Evolutionary conservation across 2,329 filamentous ascomycete species (phyloP).

Genomic region (Fusarium praegraminearum): DNA sequence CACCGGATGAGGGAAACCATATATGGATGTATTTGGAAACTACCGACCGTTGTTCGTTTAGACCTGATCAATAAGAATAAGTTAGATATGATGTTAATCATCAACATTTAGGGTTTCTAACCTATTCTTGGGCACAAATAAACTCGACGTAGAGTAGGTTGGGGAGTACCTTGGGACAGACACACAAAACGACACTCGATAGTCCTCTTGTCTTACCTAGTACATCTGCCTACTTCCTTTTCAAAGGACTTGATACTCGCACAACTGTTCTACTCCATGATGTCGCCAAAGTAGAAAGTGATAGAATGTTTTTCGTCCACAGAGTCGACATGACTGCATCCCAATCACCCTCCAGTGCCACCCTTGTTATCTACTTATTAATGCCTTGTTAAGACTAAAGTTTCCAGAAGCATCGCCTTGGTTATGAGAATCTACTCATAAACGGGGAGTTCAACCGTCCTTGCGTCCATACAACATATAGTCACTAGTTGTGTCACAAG

Average conservation of each 20-base stretch:
- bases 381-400: background rate
- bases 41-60: background rate
- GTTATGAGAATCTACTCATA: conserved; percentile 8
- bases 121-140: conserved; percentile 6
- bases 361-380: background rate
- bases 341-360: background rate
- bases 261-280: background rate
- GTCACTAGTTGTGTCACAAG: conserved; percentile 63
- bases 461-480: conserved; percentile 70
- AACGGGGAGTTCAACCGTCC: conserved; percentile 53
- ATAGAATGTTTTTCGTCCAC: conserved; percentile 17
- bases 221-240: background rate
- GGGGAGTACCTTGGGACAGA: background rate
- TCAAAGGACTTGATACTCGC: conserved; percentile 17
- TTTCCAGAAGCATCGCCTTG: conserved; percentile 4
- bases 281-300: background rate
- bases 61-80: background rate
- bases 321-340: background rate
- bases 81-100: background rate
- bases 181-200: conserved; percentile 6
- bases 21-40: background rate
- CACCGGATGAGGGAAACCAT: background rate
- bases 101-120: background rate
- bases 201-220: background rate
- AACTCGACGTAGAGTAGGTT: conserved; percentile 8